phyloP scores from a whole-genome alignment of 192 early-diverging fungal species.

The Backusella tuberculispora region DNA sequence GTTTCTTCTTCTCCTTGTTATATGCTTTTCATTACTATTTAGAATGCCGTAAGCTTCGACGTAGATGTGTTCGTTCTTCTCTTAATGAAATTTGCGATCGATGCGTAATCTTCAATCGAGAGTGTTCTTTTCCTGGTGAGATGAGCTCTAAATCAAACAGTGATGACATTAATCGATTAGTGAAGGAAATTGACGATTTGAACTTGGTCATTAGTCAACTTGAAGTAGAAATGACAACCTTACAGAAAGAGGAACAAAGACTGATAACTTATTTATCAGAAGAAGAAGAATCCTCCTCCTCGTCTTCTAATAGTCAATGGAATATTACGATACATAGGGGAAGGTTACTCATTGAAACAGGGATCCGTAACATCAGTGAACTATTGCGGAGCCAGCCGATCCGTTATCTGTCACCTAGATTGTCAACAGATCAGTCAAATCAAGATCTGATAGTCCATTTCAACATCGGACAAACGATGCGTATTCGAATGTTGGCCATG shows the following conservation, averaged over 20 bases:
- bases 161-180: background rate
- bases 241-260: background rate
- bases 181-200: constrained; percentile 7
- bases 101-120: background rate
- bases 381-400: background rate
- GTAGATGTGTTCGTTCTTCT: background rate
- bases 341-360: background rate
- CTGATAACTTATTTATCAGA: background rate
- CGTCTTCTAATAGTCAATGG: background rate
- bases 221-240: background rate
- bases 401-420: background rate
- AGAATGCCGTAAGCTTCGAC: constrained; percentile 16
- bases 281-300: no score
- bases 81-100: background rate
- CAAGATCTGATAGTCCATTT: background rate
- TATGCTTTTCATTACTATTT: background rate
- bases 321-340: background rate
- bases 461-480: constrained; percentile 1
- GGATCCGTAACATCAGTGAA: constrained; percentile 3
- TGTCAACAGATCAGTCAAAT: background rate
- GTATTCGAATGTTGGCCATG: background rate
- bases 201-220: background rate
- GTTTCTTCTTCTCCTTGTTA: background rate
- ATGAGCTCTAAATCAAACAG: background rate
- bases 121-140: background rate